Percentiles rank a stretch among this genome's conserved stretches.
Conservation (phyloP, 2,329 filamentous ascomycete genomes). For the Alternaria sp. region DNA sequence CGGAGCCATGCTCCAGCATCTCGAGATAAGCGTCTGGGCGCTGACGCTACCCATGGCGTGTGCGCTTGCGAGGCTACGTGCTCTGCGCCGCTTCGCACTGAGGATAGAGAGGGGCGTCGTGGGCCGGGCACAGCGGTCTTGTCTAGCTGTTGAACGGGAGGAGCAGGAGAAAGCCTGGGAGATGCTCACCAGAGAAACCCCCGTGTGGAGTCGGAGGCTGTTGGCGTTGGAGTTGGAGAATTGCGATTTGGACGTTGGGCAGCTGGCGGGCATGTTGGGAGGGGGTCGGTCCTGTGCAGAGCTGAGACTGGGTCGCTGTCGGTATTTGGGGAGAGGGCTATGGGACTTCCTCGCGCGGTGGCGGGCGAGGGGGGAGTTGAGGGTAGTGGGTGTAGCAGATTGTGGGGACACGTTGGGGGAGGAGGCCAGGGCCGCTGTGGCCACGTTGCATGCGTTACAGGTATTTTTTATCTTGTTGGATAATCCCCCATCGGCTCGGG, state of each 20-base stretch:
- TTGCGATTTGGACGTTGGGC: slow-evolving; percentile 26
- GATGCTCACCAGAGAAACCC: slow-evolving; percentile 10
- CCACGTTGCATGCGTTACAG: slow-evolving; percentile 26
- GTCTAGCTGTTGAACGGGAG: slow-evolving; percentile 12
- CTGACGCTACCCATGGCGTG: slow-evolving; percentile 36
- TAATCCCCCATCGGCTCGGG: no score
- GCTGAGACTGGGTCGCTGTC: slow-evolving; percentile 36
- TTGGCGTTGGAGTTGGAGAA: slow-evolving; percentile 34
- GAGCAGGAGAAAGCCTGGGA: slow-evolving; percentile 34
- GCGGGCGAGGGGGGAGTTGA: slow-evolving; percentile 25
- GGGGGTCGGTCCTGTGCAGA: slow-evolving; percentile 29
- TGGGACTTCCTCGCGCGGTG: slow-evolving; percentile 36
- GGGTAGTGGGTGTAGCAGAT: slow-evolving; percentile 30
- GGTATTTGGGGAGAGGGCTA: slow-evolving; percentile 25
- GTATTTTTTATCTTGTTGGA: slow-evolving; percentile 33
- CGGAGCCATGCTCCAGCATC: slow-evolving; percentile 33
- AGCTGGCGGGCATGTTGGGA: slow-evolving; percentile 32
- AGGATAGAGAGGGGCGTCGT: slow-evolving; percentile 34
- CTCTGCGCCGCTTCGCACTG: slow-evolving; percentile 36
- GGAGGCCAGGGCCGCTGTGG: slow-evolving; percentile 12
- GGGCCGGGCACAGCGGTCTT: slow-evolving; percentile 22
- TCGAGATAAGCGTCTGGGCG: slow-evolving; percentile 44
- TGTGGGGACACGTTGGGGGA: slow-evolving; percentile 37
- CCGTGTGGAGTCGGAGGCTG: slow-evolving; percentile 30
- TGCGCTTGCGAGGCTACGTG: slow-evolving; percentile 31